Percentiles rank a stretch among this genome's conserved stretches.
Evolutionary conservation across 73 alveolate species (phyloP).

Genomic region (Tetrahymena borealis): DNA sequence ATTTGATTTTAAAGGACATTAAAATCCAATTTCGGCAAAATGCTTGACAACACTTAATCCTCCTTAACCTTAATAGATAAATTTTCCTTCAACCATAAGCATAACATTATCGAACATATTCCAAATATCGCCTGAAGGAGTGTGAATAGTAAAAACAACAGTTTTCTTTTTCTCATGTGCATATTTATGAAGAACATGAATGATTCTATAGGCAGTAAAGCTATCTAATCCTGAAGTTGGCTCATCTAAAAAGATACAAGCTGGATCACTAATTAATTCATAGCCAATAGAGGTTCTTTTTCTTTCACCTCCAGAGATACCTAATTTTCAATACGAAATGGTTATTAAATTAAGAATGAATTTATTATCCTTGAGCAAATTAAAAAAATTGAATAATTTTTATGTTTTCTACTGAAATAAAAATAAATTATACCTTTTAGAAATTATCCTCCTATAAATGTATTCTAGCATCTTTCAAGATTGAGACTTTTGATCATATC

Average conservation of each 20-base stretch:
- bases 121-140: constrained; percentile 35
- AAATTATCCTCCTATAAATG: constrained; percentile 80
- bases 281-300: constrained; percentile 92
- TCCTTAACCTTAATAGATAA: constrained; percentile 28
- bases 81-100: constrained; percentile 28
- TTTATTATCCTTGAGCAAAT: too few relatives aligned
- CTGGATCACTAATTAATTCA: constrained; percentile 88
- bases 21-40: not conserved
- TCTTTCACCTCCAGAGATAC: constrained; percentile 94
- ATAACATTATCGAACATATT: constrained; percentile 23
- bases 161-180: constrained; percentile 23
- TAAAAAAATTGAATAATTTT: too few relatives aligned
- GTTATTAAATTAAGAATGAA: not conserved
- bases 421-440: constrained; percentile 74
- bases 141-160: constrained; percentile 24
- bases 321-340: not conserved
- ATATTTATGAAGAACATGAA: not conserved
- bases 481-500: constrained; percentile 59
- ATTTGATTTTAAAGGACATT: not conserved
- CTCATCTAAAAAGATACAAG: constrained; percentile 82
- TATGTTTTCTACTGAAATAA: not conserved
- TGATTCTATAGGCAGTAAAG: constrained; percentile 57
- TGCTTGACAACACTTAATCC: not conserved
- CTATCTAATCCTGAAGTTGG: constrained; percentile 92
- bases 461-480: constrained; percentile 68